Evolutionary conservation across 176 grass and related monocot genomes (phyloP), one percentile per base, ranked within the genome.

Genomic region (Zoysia japonica): DNA sequence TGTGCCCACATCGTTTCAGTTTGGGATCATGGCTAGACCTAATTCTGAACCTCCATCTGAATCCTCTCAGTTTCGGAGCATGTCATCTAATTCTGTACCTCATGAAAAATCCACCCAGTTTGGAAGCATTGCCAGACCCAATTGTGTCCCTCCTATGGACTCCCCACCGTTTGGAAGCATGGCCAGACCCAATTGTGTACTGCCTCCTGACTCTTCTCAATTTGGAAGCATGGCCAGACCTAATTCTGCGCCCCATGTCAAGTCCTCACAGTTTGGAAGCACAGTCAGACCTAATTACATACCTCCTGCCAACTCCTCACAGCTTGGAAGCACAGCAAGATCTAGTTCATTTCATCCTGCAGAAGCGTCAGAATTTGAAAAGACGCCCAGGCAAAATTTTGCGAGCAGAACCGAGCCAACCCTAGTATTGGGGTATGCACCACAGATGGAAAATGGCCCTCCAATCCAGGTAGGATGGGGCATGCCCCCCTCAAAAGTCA

Each of bases 401-500:
- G 61, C 49, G 38, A 79, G 83, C 4, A 14, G 79, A 48, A 56
- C 87, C 0, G 83, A 93, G 54, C 86, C 90, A 80, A 77, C 88
- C 37, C 70, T 89, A 67, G 85, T 85, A 67, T 83, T 93, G 74
- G 90, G 88, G 61, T 93, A 95, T 74, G 60, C 76, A 11, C 65
- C 88, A 54, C 85, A 86, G 78, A 81, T 87, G 38, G 81, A 75
- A 78, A 71, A 63, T 74, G 81, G 54, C 40, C 82, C 82, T 54
- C 61, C 73, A 55, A 59, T 77, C 56, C 90, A 95, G 75, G 65
- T 92, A 87, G 88, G 64, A 55, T 99, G 96, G 90, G 92, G 88
- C 77, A 66, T 93, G n/a, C 71, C 88, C 5, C 84, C 74, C 54
- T 80, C 90, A 71, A 92, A 74, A 53, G 74, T 79, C 47, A 79